Evolutionary conservation across 2,329 filamentous ascomycete species (phyloP).

Genomic region (Diplodia corticola): DNA sequence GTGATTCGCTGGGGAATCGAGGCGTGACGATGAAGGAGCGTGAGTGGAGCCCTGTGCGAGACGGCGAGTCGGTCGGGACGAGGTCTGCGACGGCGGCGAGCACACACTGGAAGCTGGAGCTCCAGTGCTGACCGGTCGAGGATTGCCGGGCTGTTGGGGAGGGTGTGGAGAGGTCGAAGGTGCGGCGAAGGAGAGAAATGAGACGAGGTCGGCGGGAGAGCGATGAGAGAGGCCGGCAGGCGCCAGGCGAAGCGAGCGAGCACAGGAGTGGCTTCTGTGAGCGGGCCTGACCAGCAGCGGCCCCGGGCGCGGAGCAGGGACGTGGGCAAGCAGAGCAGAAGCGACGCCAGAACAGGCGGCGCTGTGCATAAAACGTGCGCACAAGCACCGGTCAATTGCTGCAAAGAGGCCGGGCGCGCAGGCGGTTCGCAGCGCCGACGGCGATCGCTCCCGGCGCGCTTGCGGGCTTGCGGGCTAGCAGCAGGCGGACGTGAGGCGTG

Average conservation of each 20-base stretch:
- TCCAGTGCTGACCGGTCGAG: conserved; percentile 37
- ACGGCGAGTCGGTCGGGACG: conserved; percentile 23
- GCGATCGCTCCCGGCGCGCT: conserved; percentile 21
- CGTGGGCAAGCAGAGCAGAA: conserved; percentile 16
- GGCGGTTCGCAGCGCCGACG: conserved; percentile 18
- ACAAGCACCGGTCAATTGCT: conserved; percentile 16
- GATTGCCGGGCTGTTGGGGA: conserved; percentile 34
- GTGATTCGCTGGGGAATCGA: conserved; percentile 39
- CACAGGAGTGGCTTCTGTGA: conserved; percentile 20
- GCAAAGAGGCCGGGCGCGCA: conserved; percentile 17
- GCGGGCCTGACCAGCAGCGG: conserved; percentile 9
- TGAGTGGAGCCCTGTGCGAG: conserved; percentile 29
- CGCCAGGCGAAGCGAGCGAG: conserved; percentile 21
- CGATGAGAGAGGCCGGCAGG: conserved; percentile 17
- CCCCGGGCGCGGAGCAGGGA: conserved; percentile 21
- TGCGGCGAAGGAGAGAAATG: conserved; percentile 25
- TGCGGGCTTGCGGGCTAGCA: conserved; percentile 8
- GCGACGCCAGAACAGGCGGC: conserved; percentile 11
- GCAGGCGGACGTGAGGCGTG: not conserved
- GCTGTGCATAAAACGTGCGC: conserved; percentile 22
- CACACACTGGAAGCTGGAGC: conserved; percentile 34
- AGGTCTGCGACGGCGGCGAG: conserved; percentile 36
- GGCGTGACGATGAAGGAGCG: conserved; percentile 34
- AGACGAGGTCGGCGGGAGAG: conserved; percentile 23
- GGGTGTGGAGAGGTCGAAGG: conserved; percentile 28